A percentile compares a stretch with the other conserved stretches of the same genome.
These are phyloP conservation scores for Dothistroma septosporum DNA, from an alignment of 2,329 filamentous ascomycete species.

Conservation along the genomic window DNA sequence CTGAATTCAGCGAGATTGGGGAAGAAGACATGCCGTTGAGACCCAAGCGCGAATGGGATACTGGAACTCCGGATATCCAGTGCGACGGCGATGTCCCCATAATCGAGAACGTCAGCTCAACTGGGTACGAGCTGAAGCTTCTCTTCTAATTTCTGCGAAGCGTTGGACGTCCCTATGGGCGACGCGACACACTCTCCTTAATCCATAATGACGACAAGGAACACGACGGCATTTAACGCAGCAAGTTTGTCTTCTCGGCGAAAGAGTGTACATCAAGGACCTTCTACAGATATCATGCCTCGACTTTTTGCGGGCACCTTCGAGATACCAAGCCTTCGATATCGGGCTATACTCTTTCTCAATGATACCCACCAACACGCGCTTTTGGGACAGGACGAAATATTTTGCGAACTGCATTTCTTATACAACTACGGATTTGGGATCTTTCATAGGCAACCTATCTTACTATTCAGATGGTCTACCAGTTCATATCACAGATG, in stretches of 20 bases:
- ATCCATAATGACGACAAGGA: constrained; percentile 19
- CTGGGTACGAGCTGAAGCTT: constrained; percentile 48
- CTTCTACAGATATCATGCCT: constrained; percentile 20
- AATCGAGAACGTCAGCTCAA: constrained; percentile 42
- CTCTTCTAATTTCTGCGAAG: constrained; percentile 38
- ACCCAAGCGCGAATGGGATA: constrained; percentile 49
- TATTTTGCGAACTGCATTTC: constrained; percentile 5
- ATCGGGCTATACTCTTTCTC: constrained; percentile 21
- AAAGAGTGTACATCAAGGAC: constrained; percentile 22
- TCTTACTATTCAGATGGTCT: not conserved
- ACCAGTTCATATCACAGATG: constrained; percentile 2
- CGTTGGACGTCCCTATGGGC: constrained; percentile 6
- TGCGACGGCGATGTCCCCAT: constrained; percentile 47
- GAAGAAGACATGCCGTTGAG: constrained; percentile 43
- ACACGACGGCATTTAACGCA: constrained; percentile 12
- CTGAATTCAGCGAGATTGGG: constrained; percentile 63
- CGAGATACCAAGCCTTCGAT: constrained; percentile 28
- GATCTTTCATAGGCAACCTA: not conserved
- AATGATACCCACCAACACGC: constrained; percentile 16
- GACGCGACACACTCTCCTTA: constrained; percentile 14
- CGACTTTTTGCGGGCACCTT: constrained; percentile 7
- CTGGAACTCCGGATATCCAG: constrained; percentile 42
- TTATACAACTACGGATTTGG: not conserved
- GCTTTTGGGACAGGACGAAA: constrained; percentile 7
- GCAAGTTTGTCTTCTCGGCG: constrained; percentile 3